Conservation (phyloP, 1,284 basidiomycete genomes). For the Irpex rosettiformis region DNA sequence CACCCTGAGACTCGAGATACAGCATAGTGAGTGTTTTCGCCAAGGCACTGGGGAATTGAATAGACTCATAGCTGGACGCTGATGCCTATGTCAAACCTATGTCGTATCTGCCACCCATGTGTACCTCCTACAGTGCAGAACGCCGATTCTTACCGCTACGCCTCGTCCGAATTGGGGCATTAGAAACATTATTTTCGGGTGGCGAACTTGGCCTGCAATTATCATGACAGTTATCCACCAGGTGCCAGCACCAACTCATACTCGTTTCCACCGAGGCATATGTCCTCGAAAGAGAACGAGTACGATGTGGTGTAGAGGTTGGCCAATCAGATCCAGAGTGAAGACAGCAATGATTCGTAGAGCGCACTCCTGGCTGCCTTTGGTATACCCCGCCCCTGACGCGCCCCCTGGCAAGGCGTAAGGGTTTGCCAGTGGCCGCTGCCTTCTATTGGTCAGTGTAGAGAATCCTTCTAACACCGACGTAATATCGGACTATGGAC, state of each 20-base stretch:
- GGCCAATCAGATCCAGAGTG: neutral
- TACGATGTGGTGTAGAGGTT: neutral
- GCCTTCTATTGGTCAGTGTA: no score
- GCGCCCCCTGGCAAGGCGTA: neutral
- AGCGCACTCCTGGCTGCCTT: neutral
- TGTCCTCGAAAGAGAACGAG: neutral
- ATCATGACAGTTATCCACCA: neutral
- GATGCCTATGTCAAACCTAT: neutral
- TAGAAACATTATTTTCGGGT: neutral
- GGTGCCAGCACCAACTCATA: neutral
- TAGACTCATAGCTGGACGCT: neutral
- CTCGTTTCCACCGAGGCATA: neutral
- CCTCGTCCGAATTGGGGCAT: neutral
- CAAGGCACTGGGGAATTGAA: neutral
- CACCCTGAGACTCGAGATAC: neutral
- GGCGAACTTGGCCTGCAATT: neutral
- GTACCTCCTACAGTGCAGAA: neutral
- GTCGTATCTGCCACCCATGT: neutral
- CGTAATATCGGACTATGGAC: neutral
- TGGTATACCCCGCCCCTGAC: neutral
- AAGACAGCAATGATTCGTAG: neutral
- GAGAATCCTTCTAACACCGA: no score
- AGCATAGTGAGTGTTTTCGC: neutral
- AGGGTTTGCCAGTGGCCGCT: neutral
- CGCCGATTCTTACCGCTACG: neutral